Evolutionary conservation across 139 green algal species (phyloP).

Genomic region (Chlorella vulgaris): DNA sequence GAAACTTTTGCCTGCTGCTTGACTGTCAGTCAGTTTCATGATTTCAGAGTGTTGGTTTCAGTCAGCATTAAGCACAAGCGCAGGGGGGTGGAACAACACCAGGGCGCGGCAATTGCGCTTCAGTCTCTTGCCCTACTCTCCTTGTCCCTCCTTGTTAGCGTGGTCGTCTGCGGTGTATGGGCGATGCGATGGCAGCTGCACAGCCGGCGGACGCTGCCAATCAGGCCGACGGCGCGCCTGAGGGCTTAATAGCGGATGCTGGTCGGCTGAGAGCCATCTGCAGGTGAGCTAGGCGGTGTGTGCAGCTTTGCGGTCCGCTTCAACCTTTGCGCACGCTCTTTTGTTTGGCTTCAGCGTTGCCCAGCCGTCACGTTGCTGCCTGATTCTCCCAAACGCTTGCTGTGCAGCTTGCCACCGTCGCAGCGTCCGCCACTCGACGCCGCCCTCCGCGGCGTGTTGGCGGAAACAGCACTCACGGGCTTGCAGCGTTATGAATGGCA

Average conservation of each 20-base stretch:
- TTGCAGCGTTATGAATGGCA: constrained; percentile 62
- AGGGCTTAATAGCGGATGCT: background rate
- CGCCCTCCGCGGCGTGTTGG: constrained; percentile 53
- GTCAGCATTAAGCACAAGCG: too few species aligned
- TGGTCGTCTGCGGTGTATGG: background rate
- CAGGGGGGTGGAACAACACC: too few species aligned
- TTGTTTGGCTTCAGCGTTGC: background rate
- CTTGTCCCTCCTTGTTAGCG: too few species aligned
- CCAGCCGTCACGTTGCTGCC: background rate
- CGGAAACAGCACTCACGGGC: constrained; percentile 57
- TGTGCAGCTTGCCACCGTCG: constrained; percentile 1
- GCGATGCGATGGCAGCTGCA: background rate
- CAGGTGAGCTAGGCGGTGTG: background rate
- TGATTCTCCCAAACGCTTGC: too few species aligned
- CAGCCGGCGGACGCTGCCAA: background rate
- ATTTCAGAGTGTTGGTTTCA: too few species aligned
- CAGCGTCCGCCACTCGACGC: background rate
- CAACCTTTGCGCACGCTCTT: background rate
- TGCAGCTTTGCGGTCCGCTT: background rate
- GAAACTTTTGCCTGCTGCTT: too few species aligned
- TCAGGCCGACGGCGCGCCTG: background rate
- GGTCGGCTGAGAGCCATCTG: background rate
- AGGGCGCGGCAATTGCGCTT: too few species aligned
- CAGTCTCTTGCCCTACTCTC: too few species aligned
- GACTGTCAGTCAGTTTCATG: too few species aligned